These are phyloP conservation scores for Ramaria sp. DNA, from an alignment of 768 basidiomycete genomes.

Conservation along the genomic window DNA sequence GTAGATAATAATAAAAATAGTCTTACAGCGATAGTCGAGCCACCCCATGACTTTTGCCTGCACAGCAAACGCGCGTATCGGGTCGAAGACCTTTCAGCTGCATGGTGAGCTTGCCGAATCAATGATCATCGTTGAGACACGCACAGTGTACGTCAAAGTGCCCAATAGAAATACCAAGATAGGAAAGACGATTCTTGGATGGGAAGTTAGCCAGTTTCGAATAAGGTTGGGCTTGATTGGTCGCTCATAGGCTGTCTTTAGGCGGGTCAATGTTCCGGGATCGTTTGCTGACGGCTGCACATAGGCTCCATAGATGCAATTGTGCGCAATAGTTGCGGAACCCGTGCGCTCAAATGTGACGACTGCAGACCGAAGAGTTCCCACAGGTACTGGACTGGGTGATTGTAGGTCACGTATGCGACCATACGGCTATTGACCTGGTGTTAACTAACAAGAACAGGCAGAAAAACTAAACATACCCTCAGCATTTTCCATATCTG, in stretches of 20 bases:
- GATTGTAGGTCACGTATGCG: constrained; percentile 55
- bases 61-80: constrained; percentile 75
- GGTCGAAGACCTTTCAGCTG: constrained; percentile 66
- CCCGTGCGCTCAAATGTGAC: constrained; percentile 52
- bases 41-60: constrained; percentile 73
- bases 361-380: constrained; percentile 52
- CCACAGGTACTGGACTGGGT: constrained; percentile 51
- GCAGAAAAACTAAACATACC: constrained; percentile 25
- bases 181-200: constrained; percentile 78
- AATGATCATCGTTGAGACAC: constrained; percentile 17
- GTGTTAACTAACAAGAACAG: constrained; percentile 2
- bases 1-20: neutral
- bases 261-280: constrained; percentile 22
- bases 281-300: constrained; percentile 15
- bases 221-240: constrained; percentile 57
- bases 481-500: constrained; percentile 66
- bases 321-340: constrained; percentile 73
- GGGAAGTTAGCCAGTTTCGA: constrained; percentile 72
- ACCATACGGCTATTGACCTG: constrained; percentile 58
- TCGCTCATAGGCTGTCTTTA: constrained; percentile 49
- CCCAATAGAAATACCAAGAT: constrained; percentile 82
- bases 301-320: constrained; percentile 56
- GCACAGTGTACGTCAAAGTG: constrained; percentile 76
- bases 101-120: neutral
- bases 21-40: constrained; percentile 66